Percentiles rank a stretch among this genome's conserved stretches.
Evolutionary conservation across 202 grass and related monocot species (phyloP).

Genomic region (Bolboschoenoplectus hybrid): DNA sequence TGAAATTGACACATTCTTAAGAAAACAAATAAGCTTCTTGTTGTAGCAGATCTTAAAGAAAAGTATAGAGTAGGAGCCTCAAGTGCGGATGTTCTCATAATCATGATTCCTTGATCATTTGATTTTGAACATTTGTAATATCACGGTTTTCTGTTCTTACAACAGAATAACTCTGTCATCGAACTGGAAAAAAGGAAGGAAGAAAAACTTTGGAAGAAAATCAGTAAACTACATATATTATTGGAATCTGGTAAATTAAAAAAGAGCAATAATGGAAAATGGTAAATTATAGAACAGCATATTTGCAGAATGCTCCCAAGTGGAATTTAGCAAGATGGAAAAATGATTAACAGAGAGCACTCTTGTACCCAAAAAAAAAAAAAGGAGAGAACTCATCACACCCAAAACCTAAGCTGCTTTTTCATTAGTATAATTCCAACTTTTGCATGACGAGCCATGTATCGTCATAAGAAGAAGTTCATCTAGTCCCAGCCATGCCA

Average conservation of each 20-base stretch:
- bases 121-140: neutral
- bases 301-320: neutral
- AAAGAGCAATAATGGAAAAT: neutral
- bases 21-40: neutral
- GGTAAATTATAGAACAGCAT: neutral
- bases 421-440: neutral
- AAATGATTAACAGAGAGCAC: neutral
- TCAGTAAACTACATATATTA: neutral
- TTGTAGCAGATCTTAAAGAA: neutral
- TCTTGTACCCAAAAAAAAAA: neutral
- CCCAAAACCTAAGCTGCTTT: neutral
- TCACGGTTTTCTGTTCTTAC: neutral
- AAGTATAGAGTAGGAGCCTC: constrained; percentile 2
- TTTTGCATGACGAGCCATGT: neutral
- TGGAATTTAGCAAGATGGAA: neutral
- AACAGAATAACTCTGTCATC: neutral
- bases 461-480: neutral
- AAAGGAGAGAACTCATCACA: neutral
- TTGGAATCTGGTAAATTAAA: neutral
- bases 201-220: neutral
- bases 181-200: neutral
- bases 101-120: constrained; percentile 4
- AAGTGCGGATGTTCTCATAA: neutral
- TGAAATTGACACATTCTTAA: constrained; percentile 3
- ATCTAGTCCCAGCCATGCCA: neutral